phyloP scores from a whole-genome alignment of 1,284 basidiomycete genomes.

The Singerocomus inundabilis region DNA sequence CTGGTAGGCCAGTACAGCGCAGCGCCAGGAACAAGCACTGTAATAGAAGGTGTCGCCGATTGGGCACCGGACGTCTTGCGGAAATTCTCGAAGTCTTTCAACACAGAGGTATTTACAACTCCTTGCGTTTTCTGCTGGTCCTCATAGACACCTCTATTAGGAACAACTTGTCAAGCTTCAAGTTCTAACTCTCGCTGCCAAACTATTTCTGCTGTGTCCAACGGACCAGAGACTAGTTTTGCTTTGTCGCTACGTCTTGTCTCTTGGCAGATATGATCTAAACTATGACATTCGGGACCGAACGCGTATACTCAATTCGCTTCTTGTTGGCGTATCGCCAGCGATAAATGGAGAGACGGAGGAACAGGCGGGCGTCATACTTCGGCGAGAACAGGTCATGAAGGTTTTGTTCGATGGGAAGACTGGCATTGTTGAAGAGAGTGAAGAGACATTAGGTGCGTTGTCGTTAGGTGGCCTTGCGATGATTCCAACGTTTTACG shows the following conservation, averaged over 20 bases:
- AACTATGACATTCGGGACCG: constrained; percentile 90
- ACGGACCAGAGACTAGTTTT: constrained; percentile 48
- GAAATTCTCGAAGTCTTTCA: constrained; percentile 72
- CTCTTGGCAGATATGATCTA: constrained; percentile 83
- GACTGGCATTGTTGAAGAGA: constrained; percentile 40
- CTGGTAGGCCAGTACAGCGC: constrained; percentile 84
- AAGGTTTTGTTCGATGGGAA: constrained; percentile 80
- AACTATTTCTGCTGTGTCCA: constrained; percentile 73
- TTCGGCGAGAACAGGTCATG: constrained; percentile 78
- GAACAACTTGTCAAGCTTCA: constrained; percentile 73
- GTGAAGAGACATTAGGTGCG: constrained; percentile 29
- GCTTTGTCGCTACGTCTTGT: constrained; percentile 72
- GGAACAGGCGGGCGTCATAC: constrained; percentile 65
- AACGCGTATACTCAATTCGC: constrained; percentile 72
- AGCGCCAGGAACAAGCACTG: constrained; percentile 31
- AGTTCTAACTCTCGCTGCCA: constrained; percentile 78
- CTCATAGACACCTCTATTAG: constrained; percentile 39
- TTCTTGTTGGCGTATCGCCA: constrained; percentile 50
- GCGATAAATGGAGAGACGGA: constrained; percentile 29
- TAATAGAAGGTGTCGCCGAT: constrained; percentile 50
- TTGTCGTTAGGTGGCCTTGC: not conserved
- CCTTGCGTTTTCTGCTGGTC: not conserved
- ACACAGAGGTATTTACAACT: constrained; percentile 53
- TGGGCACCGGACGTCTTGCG: constrained; percentile 89
- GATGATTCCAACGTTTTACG: not conserved